Evolutionary conservation across 2,329 filamentous ascomycete species (phyloP), one percentile per base, ranked within the genome.

Genomic region (Grosmannia penicillata): DNA sequence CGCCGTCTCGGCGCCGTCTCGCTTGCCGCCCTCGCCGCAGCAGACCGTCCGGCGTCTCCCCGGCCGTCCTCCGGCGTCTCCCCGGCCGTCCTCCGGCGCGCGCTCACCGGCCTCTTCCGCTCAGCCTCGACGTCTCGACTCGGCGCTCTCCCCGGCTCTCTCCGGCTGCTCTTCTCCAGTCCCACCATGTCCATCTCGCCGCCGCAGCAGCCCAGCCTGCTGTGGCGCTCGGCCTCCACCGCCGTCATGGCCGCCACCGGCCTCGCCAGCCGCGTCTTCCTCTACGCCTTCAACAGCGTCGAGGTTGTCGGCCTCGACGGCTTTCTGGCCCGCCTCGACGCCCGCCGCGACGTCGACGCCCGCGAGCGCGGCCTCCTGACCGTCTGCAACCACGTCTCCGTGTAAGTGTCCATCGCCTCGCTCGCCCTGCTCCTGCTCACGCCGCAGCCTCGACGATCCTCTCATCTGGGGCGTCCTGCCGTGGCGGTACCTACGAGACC

Each of bases 381-480:
- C 47, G 85, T 91, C 26, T 89, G 82, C 35, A 93, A 93, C 57
- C 85, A 93, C 63, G 72, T 85, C 47, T 86, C 81, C 56, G 78
- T 93, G 82, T 91, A 79, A 60, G 81, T 79, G 57, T 22, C 6
- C 8, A n/a, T 18, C 18, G 6, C 24, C 8, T 27, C 18, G 4
- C 8, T 18, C 8, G 5, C 11, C 14, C 24, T 6, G 21, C 6
- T 8, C 7, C 22, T 13, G 4, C 15, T 19, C 18, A 9, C 17
- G 21, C 11, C 28, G 13, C 56, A 95, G 89, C 42, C 63, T 96
- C 49, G 91, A 98, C 59, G 91, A 98, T 61, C 91, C 91, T 21
- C 61, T 96, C 42, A 77, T 95, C 49, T 98, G 89, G 89, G 91
- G 89, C 15, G 74, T 85, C 26, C 63, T 98, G 4, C 91, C 91